Base-by-base conservation (phyloP, 345 rosid species). In the Boechera stricta region DNA sequence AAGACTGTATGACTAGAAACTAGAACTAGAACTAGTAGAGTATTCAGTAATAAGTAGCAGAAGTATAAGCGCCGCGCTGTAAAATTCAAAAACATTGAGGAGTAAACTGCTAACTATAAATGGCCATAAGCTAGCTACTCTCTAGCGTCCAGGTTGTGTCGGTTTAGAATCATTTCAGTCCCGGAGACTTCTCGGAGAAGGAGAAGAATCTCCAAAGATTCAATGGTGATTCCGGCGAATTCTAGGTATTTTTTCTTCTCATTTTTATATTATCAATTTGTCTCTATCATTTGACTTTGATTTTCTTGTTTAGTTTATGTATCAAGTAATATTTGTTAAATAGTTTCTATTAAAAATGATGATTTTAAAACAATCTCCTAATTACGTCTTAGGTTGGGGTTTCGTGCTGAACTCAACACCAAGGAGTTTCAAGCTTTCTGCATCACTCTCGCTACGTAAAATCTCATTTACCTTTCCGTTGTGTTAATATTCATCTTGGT, bases 381-480 rank as follows among this genome's bases (percentile, higher is more conserved):
- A 41, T 15, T 36, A 52, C 63, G 13, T 42, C 8, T 73, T 64
- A 74, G 78, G 78, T 47, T 24, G 6, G 6, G 38, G 35, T 10
- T 55, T 56, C 41, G n/a, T 11, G 8, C 8, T 41, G 64, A 53
- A 6, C 35, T 42, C 35, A 15, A 29, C 44, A 67, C 3, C 42
- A 47, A 75, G 13, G 71, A 71, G 52, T 71, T 71, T 7, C 57
- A 52, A 47, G 61, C 54, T 59, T 84, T 70, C 52, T 84, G 89
- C 69, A 84, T 88, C 69, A 67, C 83, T 41, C 91, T 91, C 62
- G 85, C 97, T 12, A 83, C 87, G 97, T 89, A 48, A 56, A 62
- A 32, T 48, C 54, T 13, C 8, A 2, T 15, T 45, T 45, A 5
- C 7, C 5, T 44, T 13, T 4, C 24, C 28, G 4, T 26, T 35